Base-by-base conservation (phyloP, 768 basidiomycete genomes). In the Amanita brunnescens region DNA sequence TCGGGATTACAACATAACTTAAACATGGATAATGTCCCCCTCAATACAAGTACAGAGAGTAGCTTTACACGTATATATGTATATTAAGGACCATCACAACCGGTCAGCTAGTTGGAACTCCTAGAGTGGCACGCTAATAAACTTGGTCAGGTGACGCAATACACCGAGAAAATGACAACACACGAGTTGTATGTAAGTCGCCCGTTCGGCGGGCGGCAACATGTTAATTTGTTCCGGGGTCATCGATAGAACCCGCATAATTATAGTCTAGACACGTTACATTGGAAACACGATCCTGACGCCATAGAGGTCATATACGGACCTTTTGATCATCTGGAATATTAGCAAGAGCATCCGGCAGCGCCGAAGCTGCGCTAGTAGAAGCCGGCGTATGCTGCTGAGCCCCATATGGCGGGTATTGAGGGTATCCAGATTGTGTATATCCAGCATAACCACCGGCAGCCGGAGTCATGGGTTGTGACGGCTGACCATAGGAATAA, bases 141-240 rank as follows among this genome's bases (percentile, higher is more conserved):
- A 44, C 21, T 45, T 46, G 46, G 8, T 21, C 30, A 54, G 30
- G 44, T 26, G 23, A 48, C 21, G 16, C 5, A 18, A 32, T 10
- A 30, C 8, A 46, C 24, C 47, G 48, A 7, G 16, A 16, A 47
- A 20, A 33, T 41, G 45, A 37, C 38, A 21, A 77, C 87, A 58
- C 35, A 92, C 91, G 61, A 96, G 71, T 67, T 92, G 88, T 58
- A 91, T 77, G 57, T 92, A 84, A 30, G 80, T 87, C 9, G 80
- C 75, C 23, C 87, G 75, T 59, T 94, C 91, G 4, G 74, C 67
- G 1, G 84, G 81, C 8, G 89, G 85, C 32, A 95, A 67, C 55
- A 73, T 71, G 45, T 81, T 79, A 52, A 96, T 83, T 63, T 96
- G 89, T 34, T 90, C 91, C 2, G 83, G 80, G 1, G 88, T 86